These are phyloP conservation scores for Epithemia pelagica DNA, from an alignment of 108 stramenopile genomes.

Conservation along the genomic window DNA sequence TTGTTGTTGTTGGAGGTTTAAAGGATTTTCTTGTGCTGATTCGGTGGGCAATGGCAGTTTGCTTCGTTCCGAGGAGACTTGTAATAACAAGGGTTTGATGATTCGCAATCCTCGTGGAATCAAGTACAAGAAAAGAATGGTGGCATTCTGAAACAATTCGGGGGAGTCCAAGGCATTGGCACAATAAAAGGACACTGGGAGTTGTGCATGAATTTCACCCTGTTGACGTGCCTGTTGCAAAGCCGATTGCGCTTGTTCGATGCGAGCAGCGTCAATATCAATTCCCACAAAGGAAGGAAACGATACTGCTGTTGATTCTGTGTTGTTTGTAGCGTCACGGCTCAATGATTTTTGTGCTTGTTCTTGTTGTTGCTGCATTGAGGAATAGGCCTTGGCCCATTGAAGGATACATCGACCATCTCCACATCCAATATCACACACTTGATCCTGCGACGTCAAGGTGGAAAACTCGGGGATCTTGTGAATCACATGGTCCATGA, in stretches of 20 bases:
- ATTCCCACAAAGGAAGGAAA: slow-evolving; percentile 55
- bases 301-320: not conserved
- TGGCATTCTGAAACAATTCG: slow-evolving; percentile 40
- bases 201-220: slow-evolving; percentile 28
- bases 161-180: slow-evolving; percentile 58
- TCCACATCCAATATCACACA: slow-evolving; percentile 84
- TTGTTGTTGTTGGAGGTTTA: not conserved
- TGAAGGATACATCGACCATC: slow-evolving; percentile 70
- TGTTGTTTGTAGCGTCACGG: not conserved
- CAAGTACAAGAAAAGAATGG: slow-evolving; percentile 72
- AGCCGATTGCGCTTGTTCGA: slow-evolving; percentile 27
- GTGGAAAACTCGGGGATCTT: slow-evolving; percentile 14
- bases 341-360: not conserved
- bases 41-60: not conserved
- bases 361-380: not conserved
- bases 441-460: slow-evolving; percentile 20
- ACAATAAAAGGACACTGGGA: slow-evolving; percentile 41
- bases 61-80: too few relatives aligned
- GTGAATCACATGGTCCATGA: slow-evolving; percentile 38
- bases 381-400: slow-evolving; percentile 35
- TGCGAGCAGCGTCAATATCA: slow-evolving; percentile 59
- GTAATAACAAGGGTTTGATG: slow-evolving; percentile 36
- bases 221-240: slow-evolving; percentile 24
- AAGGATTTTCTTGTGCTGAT: not conserved
- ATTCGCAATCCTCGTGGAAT: slow-evolving; percentile 74